Evolutionary conservation across 2,329 filamentous ascomycete genomes (phyloP).

Genomic region (Chaetoscypha palmicola): DNA sequence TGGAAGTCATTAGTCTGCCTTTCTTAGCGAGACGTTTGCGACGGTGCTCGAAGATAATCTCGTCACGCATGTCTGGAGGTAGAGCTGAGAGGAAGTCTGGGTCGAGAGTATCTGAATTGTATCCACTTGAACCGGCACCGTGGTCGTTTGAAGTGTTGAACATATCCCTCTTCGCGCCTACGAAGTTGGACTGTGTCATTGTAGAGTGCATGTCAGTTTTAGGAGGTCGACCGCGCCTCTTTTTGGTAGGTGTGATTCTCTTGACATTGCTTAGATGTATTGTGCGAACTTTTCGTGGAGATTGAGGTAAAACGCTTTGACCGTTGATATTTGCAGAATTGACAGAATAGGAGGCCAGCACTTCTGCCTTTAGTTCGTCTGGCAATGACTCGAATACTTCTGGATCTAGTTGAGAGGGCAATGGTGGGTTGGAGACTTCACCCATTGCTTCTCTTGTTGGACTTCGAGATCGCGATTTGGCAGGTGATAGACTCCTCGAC

Average conservation of each 20-base stretch:
- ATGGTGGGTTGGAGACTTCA: conserved; percentile 12
- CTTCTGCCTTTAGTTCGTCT: conserved; percentile 75
- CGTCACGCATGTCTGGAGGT: conserved; percentile 70
- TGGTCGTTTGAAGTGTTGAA: not conserved
- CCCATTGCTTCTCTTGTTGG: conserved; percentile 3
- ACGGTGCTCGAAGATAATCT: conserved; percentile 70
- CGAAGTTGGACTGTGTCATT: conserved; percentile 69
- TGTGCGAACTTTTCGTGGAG: conserved; percentile 49
- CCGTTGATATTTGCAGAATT: not conserved
- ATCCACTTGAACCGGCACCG: conserved; percentile 8
- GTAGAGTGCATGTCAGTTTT: conserved; percentile 47
- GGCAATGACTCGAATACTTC: conserved; percentile 80
- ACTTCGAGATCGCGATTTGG: conserved; percentile 29
- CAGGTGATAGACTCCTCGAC: conserved; percentile 27
- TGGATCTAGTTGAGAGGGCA: conserved; percentile 75
- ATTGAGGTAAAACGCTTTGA: conserved; percentile 35
- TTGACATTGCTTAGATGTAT: conserved; percentile 34
- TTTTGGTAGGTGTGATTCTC: conserved; percentile 54
- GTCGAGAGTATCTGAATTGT: conserved; percentile 24
- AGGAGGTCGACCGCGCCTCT: conserved; percentile 41
- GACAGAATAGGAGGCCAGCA: conserved; percentile 62
- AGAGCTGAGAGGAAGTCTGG: conserved; percentile 73
- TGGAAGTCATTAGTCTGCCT: conserved; percentile 40
- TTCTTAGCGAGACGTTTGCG: conserved; percentile 52
- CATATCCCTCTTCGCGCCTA: conserved; percentile 32